These are phyloP conservation scores for Whalleya microplaca DNA, from an alignment of 2,329 filamentous ascomycete genomes.

Conservation along the genomic window DNA sequence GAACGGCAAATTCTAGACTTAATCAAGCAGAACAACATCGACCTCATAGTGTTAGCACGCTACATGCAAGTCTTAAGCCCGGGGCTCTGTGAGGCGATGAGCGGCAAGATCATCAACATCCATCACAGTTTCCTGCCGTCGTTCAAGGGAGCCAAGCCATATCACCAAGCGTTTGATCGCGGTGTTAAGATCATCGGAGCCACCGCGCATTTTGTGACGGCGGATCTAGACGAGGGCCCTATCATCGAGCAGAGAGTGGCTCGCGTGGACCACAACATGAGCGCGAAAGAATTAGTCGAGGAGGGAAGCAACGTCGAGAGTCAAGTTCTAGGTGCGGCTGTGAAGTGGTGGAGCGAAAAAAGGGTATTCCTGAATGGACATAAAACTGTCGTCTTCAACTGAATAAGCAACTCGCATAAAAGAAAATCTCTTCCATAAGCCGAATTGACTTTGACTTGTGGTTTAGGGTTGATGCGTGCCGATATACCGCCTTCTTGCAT, in stretches of 20 bases:
- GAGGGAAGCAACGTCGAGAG: slow-evolving; percentile 85
- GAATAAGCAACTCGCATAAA: slow-evolving; percentile 6
- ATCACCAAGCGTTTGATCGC: slow-evolving; percentile 84
- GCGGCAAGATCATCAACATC: slow-evolving; percentile 88
- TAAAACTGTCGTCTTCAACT: slow-evolving; percentile 78
- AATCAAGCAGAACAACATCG: slow-evolving; percentile 69
- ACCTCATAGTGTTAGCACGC: slow-evolving; percentile 78
- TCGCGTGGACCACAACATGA: slow-evolving; percentile 76
- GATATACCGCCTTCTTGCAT: too few relatives aligned
- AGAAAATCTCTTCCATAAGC: background rate
- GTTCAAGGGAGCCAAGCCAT: slow-evolving; percentile 88
- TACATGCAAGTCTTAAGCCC: slow-evolving; percentile 89
- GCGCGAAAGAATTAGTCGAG: slow-evolving; percentile 74
- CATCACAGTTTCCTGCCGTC: slow-evolving; percentile 85
- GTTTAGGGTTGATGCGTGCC: background rate
- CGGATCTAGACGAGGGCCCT: slow-evolving; percentile 82
- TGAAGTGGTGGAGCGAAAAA: slow-evolving; percentile 82
- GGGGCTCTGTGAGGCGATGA: slow-evolving; percentile 75
- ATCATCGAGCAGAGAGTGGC: slow-evolving; percentile 86
- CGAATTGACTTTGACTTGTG: background rate
- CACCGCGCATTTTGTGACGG: slow-evolving; percentile 84
- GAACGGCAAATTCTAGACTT: slow-evolving; percentile 73
- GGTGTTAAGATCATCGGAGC: slow-evolving; percentile 90
- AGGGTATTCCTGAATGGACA: slow-evolving; percentile 76
- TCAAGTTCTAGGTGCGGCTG: slow-evolving; percentile 78